Percentiles rank a stretch among this genome's conserved stretches.
These are phyloP conservation scores for Syncephalastrum contaminatum DNA, from an alignment of 371 early-diverging fungal genomes.

Conservation along the genomic window DNA sequence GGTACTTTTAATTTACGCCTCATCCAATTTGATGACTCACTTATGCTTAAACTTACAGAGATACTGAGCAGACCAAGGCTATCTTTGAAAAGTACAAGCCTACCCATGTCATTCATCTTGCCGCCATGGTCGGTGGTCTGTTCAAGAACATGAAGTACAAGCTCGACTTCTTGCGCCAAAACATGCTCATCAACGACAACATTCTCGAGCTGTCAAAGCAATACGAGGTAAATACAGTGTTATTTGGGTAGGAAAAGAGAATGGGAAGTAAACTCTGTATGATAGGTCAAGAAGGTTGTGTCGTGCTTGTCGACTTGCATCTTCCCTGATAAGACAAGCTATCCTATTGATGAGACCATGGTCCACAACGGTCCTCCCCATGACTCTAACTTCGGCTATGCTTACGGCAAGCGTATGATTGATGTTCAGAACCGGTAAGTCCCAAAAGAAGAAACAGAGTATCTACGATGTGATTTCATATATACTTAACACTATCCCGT, in stretches of 20 bases:
- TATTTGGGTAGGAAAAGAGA: not conserved
- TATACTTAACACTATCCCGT: too few relatives aligned
- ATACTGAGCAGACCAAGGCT: constrained; percentile 51
- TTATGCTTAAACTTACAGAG: not conserved
- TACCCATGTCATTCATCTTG: constrained; percentile 83
- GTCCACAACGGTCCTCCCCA: constrained; percentile 88
- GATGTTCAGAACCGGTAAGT: constrained; percentile 82
- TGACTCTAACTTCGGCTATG: constrained; percentile 87
- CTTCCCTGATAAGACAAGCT: constrained; percentile 84
- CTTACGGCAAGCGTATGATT: constrained; percentile 85
- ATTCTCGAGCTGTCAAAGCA: constrained; percentile 66
- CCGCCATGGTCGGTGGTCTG: constrained; percentile 86
- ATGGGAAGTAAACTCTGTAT: not conserved
- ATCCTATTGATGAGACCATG: constrained; percentile 90
- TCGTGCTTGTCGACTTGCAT: constrained; percentile 89
- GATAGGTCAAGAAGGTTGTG: constrained; percentile 78
- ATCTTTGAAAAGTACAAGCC: constrained; percentile 80
- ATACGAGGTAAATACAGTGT: constrained; percentile 50
- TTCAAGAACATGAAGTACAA: constrained; percentile 87
- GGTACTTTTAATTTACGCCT: constrained; percentile 38
- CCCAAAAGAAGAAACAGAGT: not conserved
- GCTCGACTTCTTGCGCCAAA: constrained; percentile 77
- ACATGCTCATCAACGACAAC: constrained; percentile 84
- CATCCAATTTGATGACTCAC: constrained; percentile 2
- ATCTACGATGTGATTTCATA: too few relatives aligned